These are phyloP conservation scores for Naganishia sp. DNA, from an alignment of 1,284 basidiomycete species.

Conservation along the genomic window DNA sequence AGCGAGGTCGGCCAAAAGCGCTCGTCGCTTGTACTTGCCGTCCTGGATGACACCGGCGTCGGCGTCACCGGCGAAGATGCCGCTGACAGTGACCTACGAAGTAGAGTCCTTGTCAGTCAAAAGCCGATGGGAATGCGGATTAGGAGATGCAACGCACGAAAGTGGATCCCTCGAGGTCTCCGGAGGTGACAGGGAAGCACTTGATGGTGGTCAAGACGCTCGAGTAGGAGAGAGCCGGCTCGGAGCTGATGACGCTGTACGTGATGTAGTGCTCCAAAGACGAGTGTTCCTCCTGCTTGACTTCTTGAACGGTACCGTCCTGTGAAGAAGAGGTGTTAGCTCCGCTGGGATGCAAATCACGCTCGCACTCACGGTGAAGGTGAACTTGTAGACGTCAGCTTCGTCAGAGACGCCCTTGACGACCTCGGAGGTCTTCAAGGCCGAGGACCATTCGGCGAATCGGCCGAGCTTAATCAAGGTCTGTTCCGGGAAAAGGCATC, in stretches of 20 bases:
- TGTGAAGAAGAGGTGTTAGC: constrained; percentile 32
- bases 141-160: constrained; percentile 38
- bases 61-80: constrained; percentile 41
- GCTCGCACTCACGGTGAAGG: constrained; percentile 6
- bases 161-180: constrained; percentile 38
- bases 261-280: constrained; percentile 46
- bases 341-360: constrained; percentile 9
- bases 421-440: constrained; percentile 33
- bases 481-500: neutral
- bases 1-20: constrained; percentile 44
- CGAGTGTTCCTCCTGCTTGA: constrained; percentile 48
- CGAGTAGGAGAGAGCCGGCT: constrained; percentile 43
- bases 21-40: constrained; percentile 44
- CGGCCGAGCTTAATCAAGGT: constrained; percentile 43
- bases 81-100: constrained; percentile 29
- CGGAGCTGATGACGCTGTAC: constrained; percentile 42
- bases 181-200: constrained; percentile 34
- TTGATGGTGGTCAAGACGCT: constrained; percentile 44
- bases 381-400: constrained; percentile 33
- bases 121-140: too few species aligned
- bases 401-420: constrained; percentile 35
- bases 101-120: neutral
- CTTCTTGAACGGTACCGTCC: constrained; percentile 37
- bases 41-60: constrained; percentile 43
- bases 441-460: constrained; percentile 39